phyloP scores from a whole-genome alignment of 106 monocot species.

The Allium fistulosum region DNA sequence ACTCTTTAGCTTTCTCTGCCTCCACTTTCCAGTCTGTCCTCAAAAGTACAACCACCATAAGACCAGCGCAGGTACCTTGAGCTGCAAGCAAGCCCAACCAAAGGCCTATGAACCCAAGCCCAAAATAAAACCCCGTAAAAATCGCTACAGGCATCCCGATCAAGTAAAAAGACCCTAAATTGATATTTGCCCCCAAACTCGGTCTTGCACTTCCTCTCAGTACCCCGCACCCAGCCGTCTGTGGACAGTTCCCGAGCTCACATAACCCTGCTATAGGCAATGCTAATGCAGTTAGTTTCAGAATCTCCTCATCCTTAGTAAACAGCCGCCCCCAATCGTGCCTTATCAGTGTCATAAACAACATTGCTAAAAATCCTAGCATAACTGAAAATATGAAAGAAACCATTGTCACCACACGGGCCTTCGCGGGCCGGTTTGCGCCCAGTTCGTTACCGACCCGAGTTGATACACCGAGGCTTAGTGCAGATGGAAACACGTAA shows the following conservation, averaged over 20 bases:
- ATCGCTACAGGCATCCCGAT: constrained; percentile 76
- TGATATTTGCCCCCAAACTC: constrained; percentile 61
- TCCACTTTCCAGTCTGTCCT: constrained; percentile 61
- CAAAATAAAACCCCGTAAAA: constrained; percentile 34
- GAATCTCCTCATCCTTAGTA: constrained; percentile 57
- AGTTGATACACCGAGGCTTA: constrained; percentile 70
- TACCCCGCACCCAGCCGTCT: constrained; percentile 86
- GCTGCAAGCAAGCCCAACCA: constrained; percentile 82
- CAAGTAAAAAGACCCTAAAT: constrained; percentile 77
- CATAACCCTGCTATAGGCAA: constrained; percentile 87
- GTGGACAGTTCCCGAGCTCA: constrained; percentile 95
- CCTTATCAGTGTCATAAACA: constrained; percentile 47
- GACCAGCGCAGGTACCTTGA: constrained; percentile 51
- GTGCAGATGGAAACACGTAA: constrained; percentile 81
- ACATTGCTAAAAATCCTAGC: constrained; percentile 43
- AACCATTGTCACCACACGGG: constrained; percentile 36
- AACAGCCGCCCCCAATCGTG: constrained; percentile 70
- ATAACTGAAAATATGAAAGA: constrained; percentile 27
- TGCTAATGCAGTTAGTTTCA: constrained; percentile 63
- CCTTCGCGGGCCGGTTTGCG: constrained; percentile 40
- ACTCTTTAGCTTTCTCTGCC: constrained; percentile 39
- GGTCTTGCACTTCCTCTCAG: constrained; percentile 83
- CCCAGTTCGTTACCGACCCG: constrained; percentile 82
- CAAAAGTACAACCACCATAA: constrained; percentile 40
- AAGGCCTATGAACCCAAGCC: constrained; percentile 74